Percentiles rank a stretch among this genome's conserved stretches.
Evolutionary conservation across 192 early-diverging fungal species (phyloP).

Genomic region (Spinellus fusiger): DNA sequence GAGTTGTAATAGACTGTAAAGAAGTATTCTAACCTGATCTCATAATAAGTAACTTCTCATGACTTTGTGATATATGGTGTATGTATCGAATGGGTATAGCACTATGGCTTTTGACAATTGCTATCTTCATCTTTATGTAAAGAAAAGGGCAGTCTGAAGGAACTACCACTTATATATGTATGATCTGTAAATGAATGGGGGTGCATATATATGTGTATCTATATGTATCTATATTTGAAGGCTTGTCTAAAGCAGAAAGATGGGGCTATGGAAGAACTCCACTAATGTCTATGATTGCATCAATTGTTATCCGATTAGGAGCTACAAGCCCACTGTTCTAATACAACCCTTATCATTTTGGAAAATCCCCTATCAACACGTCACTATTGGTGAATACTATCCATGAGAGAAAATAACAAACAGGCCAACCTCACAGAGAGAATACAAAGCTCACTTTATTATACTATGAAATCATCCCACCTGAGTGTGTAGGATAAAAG

Average conservation of each 20-base stretch:
- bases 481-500: no score
- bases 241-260: neutral
- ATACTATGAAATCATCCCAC: no score
- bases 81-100: neutral
- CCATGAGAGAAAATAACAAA: no score
- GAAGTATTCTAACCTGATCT: no score
- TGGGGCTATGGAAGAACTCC: neutral
- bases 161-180: neutral
- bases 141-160: neutral
- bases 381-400: no score
- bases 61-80: neutral
- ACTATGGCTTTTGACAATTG: neutral
- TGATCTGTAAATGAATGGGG: neutral
- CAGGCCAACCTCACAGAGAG: no score
- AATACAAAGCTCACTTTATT: no score
- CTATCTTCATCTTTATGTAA: neutral
- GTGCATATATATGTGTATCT: neutral
- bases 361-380: neutral
- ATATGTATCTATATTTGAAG: neutral
- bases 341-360: neutral
- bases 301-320: neutral
- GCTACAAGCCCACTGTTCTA: neutral
- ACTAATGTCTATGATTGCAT: neutral
- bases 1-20: no score
- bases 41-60: neutral